Percentiles rank a stretch among this genome's conserved stretches.
These are phyloP conservation scores for Ogataea sp. DNA, from an alignment of 805 yeast genomes.

Conservation along the genomic window DNA sequence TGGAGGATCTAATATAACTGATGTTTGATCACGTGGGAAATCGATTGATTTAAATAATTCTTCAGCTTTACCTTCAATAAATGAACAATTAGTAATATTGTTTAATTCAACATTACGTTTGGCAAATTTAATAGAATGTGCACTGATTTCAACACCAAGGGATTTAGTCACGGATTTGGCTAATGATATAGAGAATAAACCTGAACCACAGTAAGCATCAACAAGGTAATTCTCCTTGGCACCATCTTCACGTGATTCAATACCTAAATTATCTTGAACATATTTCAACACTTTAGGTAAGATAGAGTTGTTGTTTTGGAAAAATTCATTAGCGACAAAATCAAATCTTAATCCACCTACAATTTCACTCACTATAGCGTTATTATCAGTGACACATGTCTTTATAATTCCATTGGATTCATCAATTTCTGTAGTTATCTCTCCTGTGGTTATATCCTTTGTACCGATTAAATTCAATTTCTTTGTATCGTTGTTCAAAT, in stretches of 20 bases:
- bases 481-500: slow-evolving; percentile 7
- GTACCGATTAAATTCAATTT: slow-evolving; percentile 38
- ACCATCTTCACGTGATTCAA: slow-evolving; percentile 25
- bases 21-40: slow-evolving; percentile 67
- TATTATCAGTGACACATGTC: slow-evolving; percentile 71
- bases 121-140: slow-evolving; percentile 87
- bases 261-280: slow-evolving; percentile 61
- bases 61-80: slow-evolving; percentile 90
- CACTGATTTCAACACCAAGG: slow-evolving; percentile 90
- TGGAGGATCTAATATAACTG: slow-evolving; percentile 94
- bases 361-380: slow-evolving; percentile 73
- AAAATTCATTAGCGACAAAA: slow-evolving; percentile 92
- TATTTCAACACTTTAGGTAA: slow-evolving; percentile 75
- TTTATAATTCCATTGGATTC: slow-evolving; percentile 30
- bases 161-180: slow-evolving; percentile 75
- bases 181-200: slow-evolving; percentile 83
- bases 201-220: slow-evolving; percentile 96
- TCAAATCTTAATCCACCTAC: slow-evolving; percentile 71
- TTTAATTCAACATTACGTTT: slow-evolving; percentile 70
- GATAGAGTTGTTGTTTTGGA: slow-evolving; percentile 92
- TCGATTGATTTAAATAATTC: slow-evolving; percentile 72
- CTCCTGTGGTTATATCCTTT: slow-evolving; percentile 26
- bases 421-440: slow-evolving; percentile 28
- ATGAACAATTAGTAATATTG: slow-evolving; percentile 67
- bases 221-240: slow-evolving; percentile 52